Percentiles rank a stretch among this genome's conserved stretches.
Evolutionary conservation across 2,329 filamentous ascomycete genomes (phyloP).

Genomic region (Trichoderma lentiforme): DNA sequence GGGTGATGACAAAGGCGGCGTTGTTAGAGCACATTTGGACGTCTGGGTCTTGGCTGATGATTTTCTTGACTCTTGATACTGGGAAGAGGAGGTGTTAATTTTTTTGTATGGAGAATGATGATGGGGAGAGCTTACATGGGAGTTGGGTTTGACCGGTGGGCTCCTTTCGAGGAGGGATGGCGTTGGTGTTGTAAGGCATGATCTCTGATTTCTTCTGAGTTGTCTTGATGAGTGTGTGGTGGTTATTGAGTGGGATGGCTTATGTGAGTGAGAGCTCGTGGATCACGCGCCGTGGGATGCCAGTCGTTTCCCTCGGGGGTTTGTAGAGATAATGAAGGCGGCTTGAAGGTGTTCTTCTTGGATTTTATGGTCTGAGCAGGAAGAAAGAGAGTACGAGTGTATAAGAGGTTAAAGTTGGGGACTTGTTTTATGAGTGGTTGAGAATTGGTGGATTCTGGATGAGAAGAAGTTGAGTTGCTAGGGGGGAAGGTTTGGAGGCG

Average conservation of each 20-base stretch:
- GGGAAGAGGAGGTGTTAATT: background rate
- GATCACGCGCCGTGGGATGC: background rate
- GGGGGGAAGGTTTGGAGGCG: background rate
- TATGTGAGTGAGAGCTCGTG: background rate
- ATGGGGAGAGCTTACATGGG: conserved; percentile 61
- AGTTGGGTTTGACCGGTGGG: conserved; percentile 81
- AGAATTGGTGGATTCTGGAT: background rate
- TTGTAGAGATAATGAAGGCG: background rate
- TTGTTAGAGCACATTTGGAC: conserved; percentile 86
- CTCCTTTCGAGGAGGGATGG: conserved; percentile 76
- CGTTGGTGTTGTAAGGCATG: conserved; percentile 90
- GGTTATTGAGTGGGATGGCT: background rate
- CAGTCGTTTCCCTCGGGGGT: background rate
- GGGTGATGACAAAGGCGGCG: conserved; percentile 87
- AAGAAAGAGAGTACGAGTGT: background rate
- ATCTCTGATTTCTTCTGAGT: conserved; percentile 5
- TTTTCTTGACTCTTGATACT: conserved; percentile 97
- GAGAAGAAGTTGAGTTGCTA: background rate
- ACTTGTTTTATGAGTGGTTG: background rate
- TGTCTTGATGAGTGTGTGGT: background rate
- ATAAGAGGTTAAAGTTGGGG: background rate
- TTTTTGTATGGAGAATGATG: conserved; percentile 8
- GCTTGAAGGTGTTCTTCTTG: background rate
- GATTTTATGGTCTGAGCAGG: no score
- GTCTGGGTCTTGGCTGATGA: conserved; percentile 84